Evolutionary conservation across 495 filamentous ascomycete genomes (phyloP).

Genomic region (Penicillium coprophilum): DNA sequence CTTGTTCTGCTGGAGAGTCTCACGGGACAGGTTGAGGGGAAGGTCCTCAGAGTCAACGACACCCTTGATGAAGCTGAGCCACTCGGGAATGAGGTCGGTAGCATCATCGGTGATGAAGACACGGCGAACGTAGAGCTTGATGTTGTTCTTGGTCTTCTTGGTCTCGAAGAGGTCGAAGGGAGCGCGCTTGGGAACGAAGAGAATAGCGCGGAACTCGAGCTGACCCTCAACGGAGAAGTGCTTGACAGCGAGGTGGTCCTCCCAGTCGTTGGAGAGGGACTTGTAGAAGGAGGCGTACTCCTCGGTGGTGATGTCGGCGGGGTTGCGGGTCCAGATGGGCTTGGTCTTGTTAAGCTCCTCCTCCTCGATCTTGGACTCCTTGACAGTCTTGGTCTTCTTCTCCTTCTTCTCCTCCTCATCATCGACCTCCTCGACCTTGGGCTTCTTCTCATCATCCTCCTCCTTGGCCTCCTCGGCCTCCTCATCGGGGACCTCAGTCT

Average conservation of each 20-base stretch:
- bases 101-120: slow-evolving; percentile 99
- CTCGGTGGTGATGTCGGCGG: slow-evolving; percentile 89
- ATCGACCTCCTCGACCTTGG: slow-evolving; percentile 72
- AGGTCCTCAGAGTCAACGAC: slow-evolving; percentile 99
- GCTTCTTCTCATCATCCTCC: slow-evolving; percentile 84
- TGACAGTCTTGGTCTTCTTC: slow-evolving; percentile 98
- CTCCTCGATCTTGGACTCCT: slow-evolving; percentile 97
- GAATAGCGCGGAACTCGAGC: slow-evolving; percentile 99
- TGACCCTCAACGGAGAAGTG: slow-evolving; percentile 99
- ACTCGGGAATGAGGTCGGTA: slow-evolving; percentile 98
- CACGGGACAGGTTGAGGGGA: slow-evolving; percentile 97
- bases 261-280: slow-evolving; percentile 98
- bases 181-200: slow-evolving; percentile 99
- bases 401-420: slow-evolving; percentile 80
- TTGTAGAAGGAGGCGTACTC: slow-evolving; percentile 99
- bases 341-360: slow-evolving; percentile 99
- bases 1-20: slow-evolving; percentile 99
- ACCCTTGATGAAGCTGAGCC: slow-evolving; percentile 99
- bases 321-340: slow-evolving; percentile 99
- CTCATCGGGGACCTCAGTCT: slow-evolving; percentile 98
- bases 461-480: slow-evolving; percentile 75
- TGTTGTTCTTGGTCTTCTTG: slow-evolving; percentile 99
- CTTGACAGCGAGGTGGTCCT: slow-evolving; percentile 99
- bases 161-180: slow-evolving; percentile 99
- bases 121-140: slow-evolving; percentile 99